A percentile compares a stretch with the other conserved stretches of the same genome.
phyloP scores from a whole-genome alignment of 2,329 filamentous ascomycete genomes.

The Pseudogymnoascus sp. region DNA sequence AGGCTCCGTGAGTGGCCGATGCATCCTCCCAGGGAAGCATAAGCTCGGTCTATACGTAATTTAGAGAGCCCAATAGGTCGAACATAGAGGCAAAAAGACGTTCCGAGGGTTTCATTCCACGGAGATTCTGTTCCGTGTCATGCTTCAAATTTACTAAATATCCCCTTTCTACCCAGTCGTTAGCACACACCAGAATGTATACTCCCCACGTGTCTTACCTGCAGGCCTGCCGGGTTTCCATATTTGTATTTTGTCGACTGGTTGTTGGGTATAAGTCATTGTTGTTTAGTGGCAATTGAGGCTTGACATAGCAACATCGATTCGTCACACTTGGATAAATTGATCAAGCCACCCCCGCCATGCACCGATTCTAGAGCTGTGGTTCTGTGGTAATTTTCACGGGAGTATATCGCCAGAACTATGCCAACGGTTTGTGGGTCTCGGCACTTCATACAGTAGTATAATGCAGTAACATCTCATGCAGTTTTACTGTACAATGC shows the following conservation, averaged over 20 bases:
- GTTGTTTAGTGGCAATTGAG: not conserved
- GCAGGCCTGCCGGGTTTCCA: too few relatives aligned
- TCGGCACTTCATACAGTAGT: not conserved
- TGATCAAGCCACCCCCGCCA: slow-evolving; percentile 1
- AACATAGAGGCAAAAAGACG: not conserved
- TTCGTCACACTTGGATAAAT: not conserved
- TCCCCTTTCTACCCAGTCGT: too few relatives aligned
- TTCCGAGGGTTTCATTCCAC: not conserved
- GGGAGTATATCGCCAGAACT: not conserved
- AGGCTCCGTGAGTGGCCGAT: not conserved
- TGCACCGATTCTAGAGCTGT: not conserved
- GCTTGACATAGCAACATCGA: not conserved
- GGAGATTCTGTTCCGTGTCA: too few relatives aligned
- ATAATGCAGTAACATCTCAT: not conserved
- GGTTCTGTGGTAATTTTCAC: not conserved
- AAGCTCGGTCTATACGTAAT: too few relatives aligned
- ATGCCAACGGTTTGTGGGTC: not conserved
- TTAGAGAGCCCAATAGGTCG: not conserved
- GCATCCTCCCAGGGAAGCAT: not conserved
- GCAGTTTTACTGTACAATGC: not conserved
- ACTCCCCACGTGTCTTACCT: too few relatives aligned
- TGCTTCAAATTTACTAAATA: too few relatives aligned
- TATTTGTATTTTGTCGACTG: too few relatives aligned
- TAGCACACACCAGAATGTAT: too few relatives aligned
- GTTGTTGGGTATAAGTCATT: not conserved